Conservation (phyloP, 768 basidiomycete genomes). For the Leccinum variicolor region DNA sequence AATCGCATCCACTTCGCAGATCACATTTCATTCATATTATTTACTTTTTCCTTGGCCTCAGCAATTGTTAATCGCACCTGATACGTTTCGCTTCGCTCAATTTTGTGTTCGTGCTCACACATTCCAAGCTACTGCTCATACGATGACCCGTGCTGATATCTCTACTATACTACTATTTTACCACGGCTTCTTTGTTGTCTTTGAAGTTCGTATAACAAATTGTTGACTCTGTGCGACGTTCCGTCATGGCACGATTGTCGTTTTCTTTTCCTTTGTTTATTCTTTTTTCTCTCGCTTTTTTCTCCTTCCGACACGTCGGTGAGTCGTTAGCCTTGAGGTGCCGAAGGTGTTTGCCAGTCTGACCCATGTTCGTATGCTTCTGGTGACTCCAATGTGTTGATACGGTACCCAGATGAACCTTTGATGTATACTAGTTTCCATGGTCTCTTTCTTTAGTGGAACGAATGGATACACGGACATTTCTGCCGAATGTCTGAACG, state of each 20-base stretch:
- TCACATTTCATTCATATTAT: constrained; percentile 26
- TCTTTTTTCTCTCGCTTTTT: neutral
- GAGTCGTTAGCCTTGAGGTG: constrained; percentile 1
- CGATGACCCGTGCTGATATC: constrained; percentile 30
- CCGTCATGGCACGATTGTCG: constrained; percentile 10
- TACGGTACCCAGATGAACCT: constrained; percentile 14
- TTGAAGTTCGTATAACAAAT: constrained; percentile 20
- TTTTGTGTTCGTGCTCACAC: constrained; percentile 20
- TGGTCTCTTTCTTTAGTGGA: constrained; percentile 1
- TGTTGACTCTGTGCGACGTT: constrained; percentile 5
- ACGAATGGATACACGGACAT: constrained; percentile 1
- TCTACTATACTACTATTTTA: constrained; percentile 35
- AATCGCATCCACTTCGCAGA: constrained; percentile 29
- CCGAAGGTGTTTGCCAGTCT: neutral
- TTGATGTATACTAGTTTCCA: constrained; percentile 27
- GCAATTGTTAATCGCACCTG: constrained; percentile 31
- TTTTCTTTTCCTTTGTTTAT: neutral
- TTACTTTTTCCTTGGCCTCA: constrained; percentile 19
- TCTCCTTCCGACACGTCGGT: neutral
- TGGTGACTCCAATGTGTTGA: constrained; percentile 11
- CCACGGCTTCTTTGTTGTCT: constrained; percentile 17
- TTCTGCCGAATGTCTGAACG: neutral
- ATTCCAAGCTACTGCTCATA: constrained; percentile 26
- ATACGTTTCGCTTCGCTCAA: constrained; percentile 16
- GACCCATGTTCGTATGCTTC: constrained; percentile 11